Evolutionary conservation across 1,284 basidiomycete species (phyloP).

Genomic region (Trametes sp.): DNA sequence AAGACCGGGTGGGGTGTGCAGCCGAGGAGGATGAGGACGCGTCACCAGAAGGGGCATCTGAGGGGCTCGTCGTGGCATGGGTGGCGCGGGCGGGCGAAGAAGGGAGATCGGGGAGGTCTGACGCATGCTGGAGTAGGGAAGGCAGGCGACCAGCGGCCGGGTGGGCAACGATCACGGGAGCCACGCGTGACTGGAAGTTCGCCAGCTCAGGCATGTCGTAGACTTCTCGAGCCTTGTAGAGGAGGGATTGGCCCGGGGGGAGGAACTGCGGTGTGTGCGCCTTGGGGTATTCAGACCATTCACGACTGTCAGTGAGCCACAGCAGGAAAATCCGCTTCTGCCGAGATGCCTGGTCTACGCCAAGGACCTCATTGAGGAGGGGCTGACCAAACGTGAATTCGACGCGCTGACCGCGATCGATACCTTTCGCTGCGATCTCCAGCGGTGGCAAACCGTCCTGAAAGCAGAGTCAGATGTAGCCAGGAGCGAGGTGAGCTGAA

Average conservation of each 20-base stretch:
- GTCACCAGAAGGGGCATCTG: not conserved
- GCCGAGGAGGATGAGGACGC: no score
- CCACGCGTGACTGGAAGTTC: not conserved
- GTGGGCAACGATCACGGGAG: not conserved
- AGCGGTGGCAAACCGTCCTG: not conserved
- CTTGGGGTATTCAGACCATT: not conserved
- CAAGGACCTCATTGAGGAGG: not conserved
- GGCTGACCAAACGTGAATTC: not conserved
- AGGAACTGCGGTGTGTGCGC: not conserved
- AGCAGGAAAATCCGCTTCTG: not conserved
- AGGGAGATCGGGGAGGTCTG: not conserved
- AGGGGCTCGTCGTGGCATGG: not conserved
- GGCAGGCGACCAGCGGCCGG: no score
- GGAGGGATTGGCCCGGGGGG: not conserved
- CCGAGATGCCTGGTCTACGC: not conserved
- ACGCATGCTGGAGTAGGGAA: not conserved
- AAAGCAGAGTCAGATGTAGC: not conserved
- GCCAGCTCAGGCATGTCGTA: not conserved
- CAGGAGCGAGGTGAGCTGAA: not conserved
- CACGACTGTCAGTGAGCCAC: not conserved
- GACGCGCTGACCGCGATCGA: not conserved
- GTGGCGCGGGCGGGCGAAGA: not conserved
- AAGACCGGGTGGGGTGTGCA: no score
- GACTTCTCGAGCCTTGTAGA: not conserved
- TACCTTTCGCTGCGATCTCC: not conserved